Evolutionary conservation across 768 basidiomycete species (phyloP), one percentile per base, ranked within the genome.

Genomic region (Leccinum ochraceum): DNA sequence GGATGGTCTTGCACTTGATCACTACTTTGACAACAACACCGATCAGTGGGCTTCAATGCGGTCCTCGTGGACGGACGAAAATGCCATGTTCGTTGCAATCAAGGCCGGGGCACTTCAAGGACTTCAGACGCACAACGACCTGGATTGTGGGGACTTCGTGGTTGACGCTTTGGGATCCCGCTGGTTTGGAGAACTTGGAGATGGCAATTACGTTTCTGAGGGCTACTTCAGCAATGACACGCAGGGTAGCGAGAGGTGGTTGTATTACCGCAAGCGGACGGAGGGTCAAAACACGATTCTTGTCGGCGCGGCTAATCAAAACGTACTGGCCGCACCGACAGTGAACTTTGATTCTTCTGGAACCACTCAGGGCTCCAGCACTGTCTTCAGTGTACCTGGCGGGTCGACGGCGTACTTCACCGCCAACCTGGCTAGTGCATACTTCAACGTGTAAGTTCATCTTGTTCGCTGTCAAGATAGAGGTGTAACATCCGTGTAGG

Each of bases 251-350:
- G 72, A 77, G 24, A 83, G 96, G 57, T 98, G 95, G 95, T 68
- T 83, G 63, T 98, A 97, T 78, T 99, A 97, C 81, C 84, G 95
- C 71, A 98, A 95, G 81, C 86, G 88, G 77, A 97, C 96, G 4
- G 94, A 96, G 76, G 97, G 97, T 3, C 97, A 99, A 79, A 99
- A 98, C 79, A 95, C 94, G 6, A 80, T 99, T 63, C 69, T 95
- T 56, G 81, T 98, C 65, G 82, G 82, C 66, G 77, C 79, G 62
- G 71, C 76, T 34, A 98, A 98, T 78, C 97, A 99, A 77, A 82
- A 87, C 61, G 92, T 97, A 51, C 72, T 77, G 17, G 85, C 83
- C 22, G 79, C 83, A 4, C 90, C 94, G 0, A 84, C 77, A 9
- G 70, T 78, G 22, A 80, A 80, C n/a, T 78, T 79, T 39, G 85